A percentile compares a stretch with the other conserved stretches of the same genome.
phyloP scores from a whole-genome alignment of 345 rosid species.

The Eucalyptus coolabah region DNA sequence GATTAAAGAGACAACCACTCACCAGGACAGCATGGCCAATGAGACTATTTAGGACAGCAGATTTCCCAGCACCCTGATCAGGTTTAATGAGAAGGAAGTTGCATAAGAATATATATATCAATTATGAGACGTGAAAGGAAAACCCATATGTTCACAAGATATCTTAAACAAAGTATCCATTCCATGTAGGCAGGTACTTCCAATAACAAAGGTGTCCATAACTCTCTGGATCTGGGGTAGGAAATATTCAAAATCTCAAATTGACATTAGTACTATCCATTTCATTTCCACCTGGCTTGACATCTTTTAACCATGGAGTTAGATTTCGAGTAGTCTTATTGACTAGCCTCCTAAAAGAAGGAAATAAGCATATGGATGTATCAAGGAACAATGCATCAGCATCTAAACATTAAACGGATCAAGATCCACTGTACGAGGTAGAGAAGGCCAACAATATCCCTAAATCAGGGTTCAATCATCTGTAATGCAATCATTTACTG shows the following conservation, averaged over 20 bases:
- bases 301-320: not conserved
- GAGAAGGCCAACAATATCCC: not conserved
- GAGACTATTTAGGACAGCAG: constrained; percentile 85
- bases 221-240: not conserved
- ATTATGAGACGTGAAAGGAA: not conserved
- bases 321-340: not conserved
- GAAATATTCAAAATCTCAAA: not conserved
- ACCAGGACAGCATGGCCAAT: constrained; percentile 93
- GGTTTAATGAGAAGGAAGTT: not conserved
- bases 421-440: not conserved
- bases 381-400: not conserved
- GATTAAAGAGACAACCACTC: constrained; percentile 8
- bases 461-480: not conserved
- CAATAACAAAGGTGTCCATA: not conserved
- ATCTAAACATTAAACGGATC: not conserved
- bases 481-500: not conserved
- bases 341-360: not conserved
- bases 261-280: not conserved
- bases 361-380: not conserved
- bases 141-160: not conserved
- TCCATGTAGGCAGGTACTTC: not conserved
- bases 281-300: not conserved
- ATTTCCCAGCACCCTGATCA: constrained; percentile 85
- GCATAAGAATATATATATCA: not conserved
- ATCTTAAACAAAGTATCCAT: not conserved